Percentiles rank a stretch among this genome's conserved stretches.
phyloP scores from a whole-genome alignment of 805 yeast species.

The Lachancea dasiensis region DNA sequence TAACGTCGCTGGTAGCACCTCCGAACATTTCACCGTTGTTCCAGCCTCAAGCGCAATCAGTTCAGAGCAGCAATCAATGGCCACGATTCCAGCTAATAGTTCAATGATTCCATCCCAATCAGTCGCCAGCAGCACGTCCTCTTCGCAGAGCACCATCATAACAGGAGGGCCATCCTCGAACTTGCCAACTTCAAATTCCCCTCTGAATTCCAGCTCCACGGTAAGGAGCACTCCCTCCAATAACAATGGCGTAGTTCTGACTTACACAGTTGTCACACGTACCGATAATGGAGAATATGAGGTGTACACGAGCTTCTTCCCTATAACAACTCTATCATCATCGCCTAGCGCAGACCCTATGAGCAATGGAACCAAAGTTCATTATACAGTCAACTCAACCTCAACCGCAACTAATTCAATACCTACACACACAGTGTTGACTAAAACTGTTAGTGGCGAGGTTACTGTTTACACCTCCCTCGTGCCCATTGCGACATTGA shows the following conservation, averaged over 20 bases:
- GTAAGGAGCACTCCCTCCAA: too few species aligned
- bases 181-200: neutral
- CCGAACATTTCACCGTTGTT: neutral
- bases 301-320: slow-evolving; percentile 16
- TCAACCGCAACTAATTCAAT: neutral
- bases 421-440: slow-evolving; percentile 15
- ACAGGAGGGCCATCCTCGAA: too few species aligned
- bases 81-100: neutral
- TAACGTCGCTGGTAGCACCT: too few species aligned
- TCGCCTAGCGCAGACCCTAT: neutral
- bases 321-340: slow-evolving; percentile 13
- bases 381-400: slow-evolving; percentile 1
- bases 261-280: slow-evolving; percentile 16
- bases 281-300: slow-evolving; percentile 15
- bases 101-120: neutral
- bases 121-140: neutral
- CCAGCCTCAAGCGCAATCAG: neutral
- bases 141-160: neutral
- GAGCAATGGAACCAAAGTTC: neutral
- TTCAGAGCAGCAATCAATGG: neutral
- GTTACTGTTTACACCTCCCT: slow-evolving; percentile 16
- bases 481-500: slow-evolving; percentile 14
- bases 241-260: slow-evolving; percentile 1
- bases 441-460: slow-evolving; percentile 16
- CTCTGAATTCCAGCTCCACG: neutral